phyloP scores from a whole-genome alignment of 2,329 filamentous ascomycete genomes.

The Microdochium trichocladiopsis region DNA sequence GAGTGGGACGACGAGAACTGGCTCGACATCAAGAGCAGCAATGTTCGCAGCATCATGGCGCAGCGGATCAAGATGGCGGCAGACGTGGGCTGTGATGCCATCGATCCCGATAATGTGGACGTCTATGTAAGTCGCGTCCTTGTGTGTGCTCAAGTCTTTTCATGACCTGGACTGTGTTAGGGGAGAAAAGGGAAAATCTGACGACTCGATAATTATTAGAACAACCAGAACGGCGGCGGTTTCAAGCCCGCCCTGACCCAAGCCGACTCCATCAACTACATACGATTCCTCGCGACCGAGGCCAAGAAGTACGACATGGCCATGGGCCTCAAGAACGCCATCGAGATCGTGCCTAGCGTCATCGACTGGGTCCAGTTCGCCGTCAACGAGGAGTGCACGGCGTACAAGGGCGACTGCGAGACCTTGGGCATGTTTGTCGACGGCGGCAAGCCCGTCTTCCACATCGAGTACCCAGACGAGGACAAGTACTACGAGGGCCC shows the following conservation, averaged over 20 bases:
- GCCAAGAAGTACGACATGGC: conserved; percentile 48
- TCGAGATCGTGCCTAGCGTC: conserved; percentile 44
- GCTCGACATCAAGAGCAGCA: conserved; percentile 50
- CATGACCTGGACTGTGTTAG: too few relatives aligned
- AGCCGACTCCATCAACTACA: conserved; percentile 48
- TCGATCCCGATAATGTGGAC: conserved; percentile 68
- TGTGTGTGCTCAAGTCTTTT: too few relatives aligned
- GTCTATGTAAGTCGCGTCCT: conserved; percentile 46
- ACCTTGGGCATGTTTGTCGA: conserved; percentile 50
- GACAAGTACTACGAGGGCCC: conserved; percentile 8
- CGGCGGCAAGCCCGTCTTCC: conserved; percentile 61
- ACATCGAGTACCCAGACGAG: conserved; percentile 62
- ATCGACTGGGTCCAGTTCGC: conserved; percentile 51
- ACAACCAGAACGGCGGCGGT: conserved; percentile 52
- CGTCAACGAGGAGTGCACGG: conserved; percentile 63
- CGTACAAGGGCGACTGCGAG: conserved; percentile 49
- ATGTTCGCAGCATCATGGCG: conserved; percentile 58
- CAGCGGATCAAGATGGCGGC: conserved; percentile 50
- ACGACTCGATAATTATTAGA: conserved; percentile 2
- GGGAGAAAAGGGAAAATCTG: neutral
- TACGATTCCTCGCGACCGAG: conserved; percentile 52
- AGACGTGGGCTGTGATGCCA: conserved; percentile 57
- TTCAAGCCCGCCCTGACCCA: conserved; percentile 42
- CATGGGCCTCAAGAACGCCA: conserved; percentile 64
- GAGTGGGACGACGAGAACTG: conserved; percentile 64